These are phyloP conservation scores for Calonectria multiphialidica DNA, from an alignment of 2,329 filamentous ascomycete genomes.

Conservation along the genomic window DNA sequence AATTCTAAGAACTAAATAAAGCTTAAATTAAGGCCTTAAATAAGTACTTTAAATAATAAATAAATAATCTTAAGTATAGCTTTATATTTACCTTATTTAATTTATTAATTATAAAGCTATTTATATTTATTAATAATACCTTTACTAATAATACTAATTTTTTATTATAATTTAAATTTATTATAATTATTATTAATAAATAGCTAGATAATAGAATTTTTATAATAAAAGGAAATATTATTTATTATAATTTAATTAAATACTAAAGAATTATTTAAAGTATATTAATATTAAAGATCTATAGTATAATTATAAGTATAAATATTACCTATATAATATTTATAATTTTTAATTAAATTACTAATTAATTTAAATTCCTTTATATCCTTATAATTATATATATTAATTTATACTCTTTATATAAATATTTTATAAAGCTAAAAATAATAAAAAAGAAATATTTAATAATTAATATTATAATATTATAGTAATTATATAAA, in stretches of 20 bases:
- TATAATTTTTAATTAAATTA: not conserved
- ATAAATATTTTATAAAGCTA: too few relatives aligned
- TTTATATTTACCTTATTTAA: not conserved
- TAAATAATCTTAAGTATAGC: not conserved
- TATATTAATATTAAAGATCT: not conserved
- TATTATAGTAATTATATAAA: not conserved
- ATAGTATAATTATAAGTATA: not conserved
- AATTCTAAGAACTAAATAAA: not conserved
- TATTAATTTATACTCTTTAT: not conserved
- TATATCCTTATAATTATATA: not conserved
- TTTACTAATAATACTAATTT: not conserved
- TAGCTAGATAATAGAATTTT: not conserved
- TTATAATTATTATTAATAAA: not conserved
- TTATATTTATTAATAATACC: not conserved
- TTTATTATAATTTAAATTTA: not conserved
- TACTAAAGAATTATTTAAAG: too few relatives aligned
- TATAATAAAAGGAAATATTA: not conserved
- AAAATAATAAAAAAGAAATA: not conserved
- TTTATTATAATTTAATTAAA: not conserved
- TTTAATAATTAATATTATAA: not conserved
- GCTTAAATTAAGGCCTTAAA: not conserved
- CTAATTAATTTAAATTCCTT: not conserved
- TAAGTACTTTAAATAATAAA: not conserved
- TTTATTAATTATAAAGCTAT: not conserved
- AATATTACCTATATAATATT: not conserved